phyloP scores from a whole-genome alignment of 768 basidiomycete genomes.

The Boletus fagicola region DNA sequence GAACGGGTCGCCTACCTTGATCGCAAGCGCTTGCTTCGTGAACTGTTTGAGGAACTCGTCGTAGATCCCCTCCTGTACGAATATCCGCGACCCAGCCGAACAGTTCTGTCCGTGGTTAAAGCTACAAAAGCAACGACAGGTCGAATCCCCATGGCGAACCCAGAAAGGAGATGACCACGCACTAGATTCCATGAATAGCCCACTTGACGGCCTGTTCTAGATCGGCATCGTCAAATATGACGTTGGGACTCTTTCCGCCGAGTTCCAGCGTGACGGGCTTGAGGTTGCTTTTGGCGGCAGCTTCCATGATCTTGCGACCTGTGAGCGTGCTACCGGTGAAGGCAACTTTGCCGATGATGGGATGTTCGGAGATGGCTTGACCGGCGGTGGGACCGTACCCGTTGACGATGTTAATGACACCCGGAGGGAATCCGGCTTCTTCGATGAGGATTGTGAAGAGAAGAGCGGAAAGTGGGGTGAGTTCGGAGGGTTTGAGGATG shows the following conservation, averaged over 20 bases:
- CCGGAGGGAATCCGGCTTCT: constrained; percentile 10
- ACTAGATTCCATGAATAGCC: constrained; percentile 12
- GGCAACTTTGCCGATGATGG: constrained; percentile 4
- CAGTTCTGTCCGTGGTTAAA: constrained; percentile 11
- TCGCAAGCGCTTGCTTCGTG: constrained; percentile 5
- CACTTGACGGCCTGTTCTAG: constrained; percentile 15
- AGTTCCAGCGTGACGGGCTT: constrained; percentile 12
- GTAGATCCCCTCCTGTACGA: constrained; percentile 7
- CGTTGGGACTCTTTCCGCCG: constrained; percentile 11
- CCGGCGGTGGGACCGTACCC: constrained; percentile 9
- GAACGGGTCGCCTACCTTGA: constrained; percentile 10
- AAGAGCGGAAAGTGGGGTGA: constrained; percentile 10
- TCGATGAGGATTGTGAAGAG: constrained; percentile 5
- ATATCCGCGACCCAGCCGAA: constrained; percentile 12
- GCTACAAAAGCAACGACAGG: background rate
- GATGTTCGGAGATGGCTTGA: constrained; percentile 13
- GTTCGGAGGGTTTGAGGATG: constrained; percentile 13
- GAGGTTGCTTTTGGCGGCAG: constrained; percentile 12
- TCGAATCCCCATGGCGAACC: background rate
- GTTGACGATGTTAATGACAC: constrained; percentile 8
- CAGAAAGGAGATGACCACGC: background rate
- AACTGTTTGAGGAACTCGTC: background rate
- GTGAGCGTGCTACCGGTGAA: constrained; percentile 14
- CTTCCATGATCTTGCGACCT: constrained; percentile 15
- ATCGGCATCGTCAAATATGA: constrained; percentile 15